phyloP scores from a whole-genome alignment of 441 rosid species.

The Eruca vesicaria region DNA sequence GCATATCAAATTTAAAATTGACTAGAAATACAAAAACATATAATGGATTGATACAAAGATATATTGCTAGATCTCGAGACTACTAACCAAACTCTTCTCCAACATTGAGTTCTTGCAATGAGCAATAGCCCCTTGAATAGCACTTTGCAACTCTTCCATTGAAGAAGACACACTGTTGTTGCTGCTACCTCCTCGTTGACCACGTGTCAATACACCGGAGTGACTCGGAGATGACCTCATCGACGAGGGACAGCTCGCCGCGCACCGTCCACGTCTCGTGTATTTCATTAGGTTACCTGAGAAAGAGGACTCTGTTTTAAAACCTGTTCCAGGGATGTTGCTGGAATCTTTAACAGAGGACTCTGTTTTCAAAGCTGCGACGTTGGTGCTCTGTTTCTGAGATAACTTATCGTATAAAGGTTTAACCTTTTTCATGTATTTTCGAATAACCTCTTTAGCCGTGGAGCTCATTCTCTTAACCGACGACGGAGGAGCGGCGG shows the following conservation, averaged over 20 bases:
- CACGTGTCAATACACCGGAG: slow-evolving; percentile 65
- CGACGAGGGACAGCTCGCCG: slow-evolving; percentile 91
- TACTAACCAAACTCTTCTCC: slow-evolving; percentile 53
- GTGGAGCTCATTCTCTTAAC: slow-evolving; percentile 75
- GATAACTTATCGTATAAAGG: slow-evolving; percentile 87
- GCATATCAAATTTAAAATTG: too few relatives aligned
- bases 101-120: slow-evolving; percentile 94
- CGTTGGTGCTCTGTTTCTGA: slow-evolving; percentile 51
- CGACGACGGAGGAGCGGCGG: slow-evolving; percentile 41
- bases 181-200: slow-evolving; percentile 14
- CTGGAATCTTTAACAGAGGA: slow-evolving; percentile 14
- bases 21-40: too few relatives aligned
- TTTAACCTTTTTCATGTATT: slow-evolving; percentile 86
- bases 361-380: slow-evolving; percentile 7
- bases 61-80: slow-evolving; percentile 42
- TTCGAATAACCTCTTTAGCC: slow-evolving; percentile 79
- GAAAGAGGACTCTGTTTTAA: slow-evolving; percentile 48
- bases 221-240: slow-evolving; percentile 92
- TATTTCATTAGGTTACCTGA: slow-evolving; percentile 75
- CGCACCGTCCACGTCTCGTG: slow-evolving; percentile 60
- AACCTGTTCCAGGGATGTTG: not conserved
- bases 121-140: slow-evolving; percentile 90
- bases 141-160: slow-evolving; percentile 89
- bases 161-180: slow-evolving; percentile 52
- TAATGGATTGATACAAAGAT: too few relatives aligned